Evolutionary conservation across 768 basidiomycete genomes (phyloP).

Genomic region (Lactifluus subvellereus): DNA sequence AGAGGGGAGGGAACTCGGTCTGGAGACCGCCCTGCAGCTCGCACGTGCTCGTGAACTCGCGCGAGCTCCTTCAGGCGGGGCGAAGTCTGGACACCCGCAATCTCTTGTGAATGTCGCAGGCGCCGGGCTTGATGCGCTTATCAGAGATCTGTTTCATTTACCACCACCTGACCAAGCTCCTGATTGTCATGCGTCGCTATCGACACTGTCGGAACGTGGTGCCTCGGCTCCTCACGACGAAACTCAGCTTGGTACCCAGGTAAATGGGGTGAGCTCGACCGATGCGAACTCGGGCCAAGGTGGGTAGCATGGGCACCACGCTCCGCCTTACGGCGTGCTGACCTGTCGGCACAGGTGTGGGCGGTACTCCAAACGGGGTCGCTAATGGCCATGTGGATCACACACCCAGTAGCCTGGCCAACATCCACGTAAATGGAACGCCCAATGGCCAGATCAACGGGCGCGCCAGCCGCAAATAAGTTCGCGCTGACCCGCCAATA

Average conservation of each 20-base stretch:
- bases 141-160: slow-evolving; percentile 20
- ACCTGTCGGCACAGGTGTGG: slow-evolving; percentile 1
- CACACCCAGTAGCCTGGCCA: background rate
- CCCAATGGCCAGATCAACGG: background rate
- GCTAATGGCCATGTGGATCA: background rate
- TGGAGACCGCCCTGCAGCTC: slow-evolving; percentile 49
- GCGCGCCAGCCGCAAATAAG: slow-evolving; percentile 9
- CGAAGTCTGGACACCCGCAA: background rate
- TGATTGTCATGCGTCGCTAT: background rate
- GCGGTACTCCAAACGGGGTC: background rate
- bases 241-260: background rate
- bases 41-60: slow-evolving; percentile 47
- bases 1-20: slow-evolving; percentile 55
- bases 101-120: slow-evolving; percentile 1
- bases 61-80: background rate
- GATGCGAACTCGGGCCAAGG: slow-evolving; percentile 7
- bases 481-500: background rate
- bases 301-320: slow-evolving; percentile 5
- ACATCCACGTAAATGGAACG: background rate
- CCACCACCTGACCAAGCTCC: background rate
- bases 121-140: slow-evolving; percentile 14
- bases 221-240: background rate
- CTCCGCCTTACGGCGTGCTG: slow-evolving; percentile 1
- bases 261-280: background rate
- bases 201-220: background rate